Conservation (phyloP, 2,329 filamentous ascomycete genomes). For the Cladophialophora bantiana region DNA sequence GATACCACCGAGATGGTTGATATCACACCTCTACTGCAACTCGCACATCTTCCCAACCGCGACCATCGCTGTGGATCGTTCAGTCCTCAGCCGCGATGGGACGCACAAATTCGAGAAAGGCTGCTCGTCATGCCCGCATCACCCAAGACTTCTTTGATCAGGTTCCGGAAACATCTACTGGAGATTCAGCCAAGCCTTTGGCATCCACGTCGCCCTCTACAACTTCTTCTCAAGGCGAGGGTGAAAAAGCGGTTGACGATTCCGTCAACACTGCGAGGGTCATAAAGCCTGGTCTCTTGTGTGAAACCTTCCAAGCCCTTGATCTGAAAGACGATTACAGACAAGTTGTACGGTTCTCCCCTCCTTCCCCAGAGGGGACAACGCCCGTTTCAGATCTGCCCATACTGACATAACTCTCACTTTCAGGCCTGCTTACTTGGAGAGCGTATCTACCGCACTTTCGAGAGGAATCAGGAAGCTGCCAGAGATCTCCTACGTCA, state of each 20-base stretch:
- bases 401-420: slow-evolving; percentile 6
- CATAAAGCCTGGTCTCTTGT: not conserved
- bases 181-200: slow-evolving; percentile 6
- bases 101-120: slow-evolving; percentile 5
- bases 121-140: slow-evolving; percentile 6
- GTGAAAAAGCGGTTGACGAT: not conserved
- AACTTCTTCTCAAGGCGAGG: not conserved
- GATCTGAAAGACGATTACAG: slow-evolving; percentile 1
- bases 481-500: not conserved
- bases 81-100: slow-evolving; percentile 16
- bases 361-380: not conserved
- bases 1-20: not conserved
- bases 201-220: not conserved
- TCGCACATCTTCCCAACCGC: slow-evolving; percentile 1
- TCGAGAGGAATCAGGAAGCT: slow-evolving; percentile 5
- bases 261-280: not conserved
- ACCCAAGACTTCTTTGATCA: slow-evolving; percentile 25
- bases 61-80: slow-evolving; percentile 9
- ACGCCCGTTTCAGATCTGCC: not conserved
- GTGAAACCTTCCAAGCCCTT: not conserved
- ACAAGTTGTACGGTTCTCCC: not conserved
- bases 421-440: slow-evolving; percentile 7
- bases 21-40: slow-evolving; percentile 5
- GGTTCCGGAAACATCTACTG: not conserved
- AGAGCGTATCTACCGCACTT: not conserved